A percentile compares a stretch with the other conserved stretches of the same genome.
Evolutionary conservation across 352 stramenopile genomes (phyloP).

Genomic region (Globisporangium radiosum): DNA sequence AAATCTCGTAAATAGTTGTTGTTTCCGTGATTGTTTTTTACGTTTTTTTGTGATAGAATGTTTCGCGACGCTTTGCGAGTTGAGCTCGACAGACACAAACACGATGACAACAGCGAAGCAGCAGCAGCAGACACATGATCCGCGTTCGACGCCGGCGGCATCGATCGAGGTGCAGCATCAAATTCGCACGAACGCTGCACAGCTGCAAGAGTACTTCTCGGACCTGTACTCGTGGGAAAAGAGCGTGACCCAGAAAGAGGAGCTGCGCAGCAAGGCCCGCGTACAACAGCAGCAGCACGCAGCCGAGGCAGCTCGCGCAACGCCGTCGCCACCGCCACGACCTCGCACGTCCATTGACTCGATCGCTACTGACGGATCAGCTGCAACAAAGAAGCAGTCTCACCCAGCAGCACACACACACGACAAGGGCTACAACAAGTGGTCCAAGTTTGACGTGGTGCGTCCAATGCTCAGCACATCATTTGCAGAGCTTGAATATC

Average conservation of each 20-base stretch:
- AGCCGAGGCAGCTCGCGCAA: no score
- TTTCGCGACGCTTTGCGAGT: no score
- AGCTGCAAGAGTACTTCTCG: slow-evolving; percentile 73
- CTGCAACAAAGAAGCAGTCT: slow-evolving; percentile 18
- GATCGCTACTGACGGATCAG: background rate
- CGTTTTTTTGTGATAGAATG: no score
- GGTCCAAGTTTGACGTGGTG: slow-evolving; percentile 87
- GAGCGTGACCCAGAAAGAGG: slow-evolving; percentile 50
- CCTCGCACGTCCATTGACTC: background rate
- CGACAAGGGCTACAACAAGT: slow-evolving; percentile 88
- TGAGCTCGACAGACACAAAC: no score
- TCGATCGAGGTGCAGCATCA: slow-evolving; percentile 67
- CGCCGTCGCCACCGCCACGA: background rate
- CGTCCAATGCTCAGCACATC: background rate
- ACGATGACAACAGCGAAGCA: no score
- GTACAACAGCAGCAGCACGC: slow-evolving; percentile 3
- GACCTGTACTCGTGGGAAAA: slow-evolving; percentile 81
- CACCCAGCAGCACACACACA: slow-evolving; percentile 70
- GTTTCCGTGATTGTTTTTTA: no score
- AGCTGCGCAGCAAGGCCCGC: slow-evolving; percentile 19
- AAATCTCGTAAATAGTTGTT: no score
- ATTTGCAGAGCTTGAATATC: no score
- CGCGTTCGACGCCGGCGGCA: background rate
- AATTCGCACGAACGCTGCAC: slow-evolving; percentile 71
- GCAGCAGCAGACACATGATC: no score